phyloP scores from a whole-genome alignment of 202 grass and related monocot genomes.

The Digitaria exilis region DNA sequence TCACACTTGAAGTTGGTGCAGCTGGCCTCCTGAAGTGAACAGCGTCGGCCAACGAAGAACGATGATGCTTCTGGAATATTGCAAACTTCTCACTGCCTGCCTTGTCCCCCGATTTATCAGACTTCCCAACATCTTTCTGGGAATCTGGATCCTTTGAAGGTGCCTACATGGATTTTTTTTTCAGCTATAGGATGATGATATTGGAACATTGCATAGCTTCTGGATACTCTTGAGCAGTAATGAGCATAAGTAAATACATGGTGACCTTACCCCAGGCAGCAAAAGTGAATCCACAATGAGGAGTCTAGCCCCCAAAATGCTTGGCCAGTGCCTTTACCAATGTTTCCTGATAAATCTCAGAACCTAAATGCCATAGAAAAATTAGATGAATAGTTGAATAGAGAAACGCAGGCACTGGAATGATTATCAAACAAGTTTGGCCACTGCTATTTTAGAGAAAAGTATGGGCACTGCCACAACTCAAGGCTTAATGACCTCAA shows the following conservation, averaged over 20 bases:
- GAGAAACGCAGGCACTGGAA: background rate
- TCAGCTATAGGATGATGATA: slow-evolving; percentile 26
- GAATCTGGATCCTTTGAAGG: slow-evolving; percentile 83
- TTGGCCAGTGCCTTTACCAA: slow-evolving; percentile 94
- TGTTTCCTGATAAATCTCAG: slow-evolving; percentile 98
- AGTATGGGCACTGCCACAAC: background rate
- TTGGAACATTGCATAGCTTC: slow-evolving; percentile 8
- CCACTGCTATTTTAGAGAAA: background rate
- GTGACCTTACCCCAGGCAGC: slow-evolving; percentile 77
- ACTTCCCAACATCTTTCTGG: slow-evolving; percentile 69
- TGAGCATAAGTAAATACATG: slow-evolving; percentile 3
- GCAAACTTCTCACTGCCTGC: slow-evolving; percentile 46
- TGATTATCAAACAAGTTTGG: slow-evolving; percentile 20
- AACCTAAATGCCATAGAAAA: slow-evolving; percentile 60
- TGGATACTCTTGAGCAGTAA: slow-evolving; percentile 10
- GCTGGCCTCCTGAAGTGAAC: slow-evolving; percentile 72
- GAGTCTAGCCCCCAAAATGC: slow-evolving; percentile 81
- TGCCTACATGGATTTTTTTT: slow-evolving; percentile 44
- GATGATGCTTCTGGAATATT: slow-evolving; percentile 77
- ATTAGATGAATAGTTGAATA: slow-evolving; percentile 25
- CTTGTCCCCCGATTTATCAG: slow-evolving; percentile 61
- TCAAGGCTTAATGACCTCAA: slow-evolving; percentile 1
- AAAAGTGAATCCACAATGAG: slow-evolving; percentile 92
- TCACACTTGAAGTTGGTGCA: slow-evolving; percentile 86
- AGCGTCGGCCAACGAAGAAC: slow-evolving; percentile 56